These are phyloP conservation scores for Cutaneotrichosporon dermatis DNA, from an alignment of 1,284 basidiomycete genomes.

Conservation along the genomic window DNA sequence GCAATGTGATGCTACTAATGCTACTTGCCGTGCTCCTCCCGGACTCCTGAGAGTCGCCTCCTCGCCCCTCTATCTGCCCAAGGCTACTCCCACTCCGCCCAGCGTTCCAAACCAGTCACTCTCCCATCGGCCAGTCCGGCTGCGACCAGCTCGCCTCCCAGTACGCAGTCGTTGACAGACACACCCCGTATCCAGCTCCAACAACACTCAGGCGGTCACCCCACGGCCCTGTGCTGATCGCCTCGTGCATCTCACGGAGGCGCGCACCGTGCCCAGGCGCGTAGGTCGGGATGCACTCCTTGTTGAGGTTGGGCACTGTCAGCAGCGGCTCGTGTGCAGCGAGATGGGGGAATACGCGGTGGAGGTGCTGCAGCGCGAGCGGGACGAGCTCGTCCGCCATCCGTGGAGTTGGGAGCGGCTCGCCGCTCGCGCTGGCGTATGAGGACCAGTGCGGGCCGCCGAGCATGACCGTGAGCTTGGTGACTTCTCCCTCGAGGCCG, in stretches of 20 bases:
- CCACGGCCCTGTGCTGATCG: constrained; percentile 55
- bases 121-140: constrained; percentile 20
- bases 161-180: constrained; percentile 83
- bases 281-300: constrained; percentile 77
- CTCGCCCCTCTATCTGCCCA: background rate
- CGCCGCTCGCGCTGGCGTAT: constrained; percentile 20
- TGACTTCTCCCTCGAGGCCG: constrained; percentile 42
- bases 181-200: constrained; percentile 87
- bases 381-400: constrained; percentile 26
- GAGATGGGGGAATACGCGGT: constrained; percentile 54
- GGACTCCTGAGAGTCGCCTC: too few species aligned
- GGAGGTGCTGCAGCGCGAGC: constrained; percentile 51
- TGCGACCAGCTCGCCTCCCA: constrained; percentile 57
- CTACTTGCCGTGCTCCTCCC: background rate
- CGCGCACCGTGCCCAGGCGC: constrained; percentile 67
- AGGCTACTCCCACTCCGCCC: constrained; percentile 26
- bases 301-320: constrained; percentile 58
- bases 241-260: constrained; percentile 59
- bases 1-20: constrained; percentile 2
- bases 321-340: constrained; percentile 48
- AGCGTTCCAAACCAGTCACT: constrained; percentile 43
- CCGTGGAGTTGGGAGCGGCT: constrained; percentile 13
- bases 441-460: constrained; percentile 69
- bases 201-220: constrained; percentile 63
- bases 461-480: constrained; percentile 85